Conservation (phyloP, 2,329 filamentous ascomycete species). For the Paraphaeosphaeria sporulosa region DNA sequence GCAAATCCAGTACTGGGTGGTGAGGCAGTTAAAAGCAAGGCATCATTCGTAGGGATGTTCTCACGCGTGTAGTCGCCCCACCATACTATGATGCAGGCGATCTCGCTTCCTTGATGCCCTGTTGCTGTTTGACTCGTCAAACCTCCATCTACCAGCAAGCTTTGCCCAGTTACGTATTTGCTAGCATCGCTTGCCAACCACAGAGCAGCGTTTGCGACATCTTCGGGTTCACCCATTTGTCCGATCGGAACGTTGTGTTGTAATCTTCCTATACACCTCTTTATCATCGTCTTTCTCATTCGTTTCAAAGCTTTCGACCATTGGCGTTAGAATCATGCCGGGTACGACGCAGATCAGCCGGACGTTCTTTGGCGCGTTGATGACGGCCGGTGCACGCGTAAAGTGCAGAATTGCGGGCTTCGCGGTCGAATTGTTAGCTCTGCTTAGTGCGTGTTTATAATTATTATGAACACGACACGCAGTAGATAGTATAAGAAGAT, state of each 20-base stretch:
- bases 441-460: too few relatives aligned
- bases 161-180: slow-evolving; percentile 42
- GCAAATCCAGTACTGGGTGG: too few relatives aligned
- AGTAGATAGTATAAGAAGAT: too few relatives aligned
- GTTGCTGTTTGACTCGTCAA: slow-evolving; percentile 36
- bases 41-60: not conserved
- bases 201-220: slow-evolving; percentile 42
- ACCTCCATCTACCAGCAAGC: slow-evolving; percentile 47
- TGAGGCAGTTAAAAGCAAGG: not conserved
- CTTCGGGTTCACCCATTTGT: slow-evolving; percentile 42
- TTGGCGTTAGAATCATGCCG: slow-evolving; percentile 63
- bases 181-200: slow-evolving; percentile 41
- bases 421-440: slow-evolving; percentile 1
- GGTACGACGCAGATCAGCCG: slow-evolving; percentile 64
- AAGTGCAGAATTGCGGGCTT: slow-evolving; percentile 63
- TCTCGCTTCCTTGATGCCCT: not conserved
- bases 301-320: slow-evolving; percentile 16
- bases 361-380: slow-evolving; percentile 58
- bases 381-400: slow-evolving; percentile 58
- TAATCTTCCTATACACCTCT: slow-evolving; percentile 15
- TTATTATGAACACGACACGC: too few relatives aligned
- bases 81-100: not conserved
- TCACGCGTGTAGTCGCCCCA: not conserved
- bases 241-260: slow-evolving; percentile 35
- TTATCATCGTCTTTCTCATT: slow-evolving; percentile 19